Evolutionary conservation across 768 basidiomycete species (phyloP), one percentile per base, ranked within the genome.

Genomic region (Lactifluus echinatus): DNA sequence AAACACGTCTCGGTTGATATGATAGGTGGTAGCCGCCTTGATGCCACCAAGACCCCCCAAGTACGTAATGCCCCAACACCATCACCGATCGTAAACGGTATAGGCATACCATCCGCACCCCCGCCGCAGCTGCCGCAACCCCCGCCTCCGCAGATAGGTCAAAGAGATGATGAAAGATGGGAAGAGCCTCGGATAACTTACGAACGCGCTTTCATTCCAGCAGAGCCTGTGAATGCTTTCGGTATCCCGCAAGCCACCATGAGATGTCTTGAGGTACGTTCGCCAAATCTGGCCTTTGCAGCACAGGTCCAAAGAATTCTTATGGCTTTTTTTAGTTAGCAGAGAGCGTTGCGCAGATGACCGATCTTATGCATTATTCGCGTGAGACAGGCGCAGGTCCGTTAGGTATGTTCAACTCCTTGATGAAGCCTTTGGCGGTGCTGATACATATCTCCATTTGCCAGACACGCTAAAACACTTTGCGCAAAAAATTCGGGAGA

Each of bases 191-290:
- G 82, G 55, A 71, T 82, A 40, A 63, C 77, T 48, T 80, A 87
- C 46, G 81, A 82, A 17, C 73, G 73, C 34, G 85, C 80, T 31
- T 74, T 75, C n/a, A 79, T 90, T 63, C 89, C 90, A 12, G 80
- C 82, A 4, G 89, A 90, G 64, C 89, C 89, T 8, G 87, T 92
- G 50, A 91, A 91, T 65, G 87, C 86, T 21, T 92, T 91, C 71
- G 89, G 89, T 4, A 89, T 92, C 52, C 88, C 89, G 6, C 88
- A 91, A 66, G 88, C 87, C 2, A 89, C 89, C 17, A 91, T 91
- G 90, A 77, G 89, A 53, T 90, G 88, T 77, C 73, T 92, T 34
- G 89, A 92, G 78, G 85, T 86, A 55, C 55, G 77, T 67, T 48
- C 33, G 59, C 23, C 23, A 17, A 50, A 42, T 26, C 53, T 24